phyloP scores from a whole-genome alignment of 495 filamentous ascomycete genomes.

The Thozetella sp. region DNA sequence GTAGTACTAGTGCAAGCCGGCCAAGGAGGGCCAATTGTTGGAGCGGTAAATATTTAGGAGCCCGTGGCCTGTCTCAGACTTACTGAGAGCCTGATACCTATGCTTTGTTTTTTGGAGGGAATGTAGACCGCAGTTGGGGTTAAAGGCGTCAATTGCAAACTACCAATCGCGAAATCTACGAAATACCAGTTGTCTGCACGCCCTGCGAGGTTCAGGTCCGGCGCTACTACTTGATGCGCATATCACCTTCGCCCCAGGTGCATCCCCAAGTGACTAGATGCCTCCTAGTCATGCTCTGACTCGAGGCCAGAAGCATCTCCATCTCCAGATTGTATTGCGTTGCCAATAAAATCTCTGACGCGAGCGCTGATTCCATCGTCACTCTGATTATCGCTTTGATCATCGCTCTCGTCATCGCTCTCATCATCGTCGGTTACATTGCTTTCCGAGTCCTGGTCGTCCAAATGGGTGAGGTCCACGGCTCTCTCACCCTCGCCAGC shows the following conservation, averaged over 20 bases:
- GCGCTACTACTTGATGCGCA: too few relatives aligned
- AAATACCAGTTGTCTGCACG: too few relatives aligned
- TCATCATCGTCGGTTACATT: background rate
- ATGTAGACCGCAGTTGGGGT: too few relatives aligned
- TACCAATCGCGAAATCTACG: too few relatives aligned
- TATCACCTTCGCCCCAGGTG: too few relatives aligned
- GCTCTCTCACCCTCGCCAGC: background rate
- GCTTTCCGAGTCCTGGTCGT: background rate
- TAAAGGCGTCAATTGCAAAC: too few relatives aligned
- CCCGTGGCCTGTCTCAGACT: background rate
- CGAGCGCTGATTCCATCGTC: background rate
- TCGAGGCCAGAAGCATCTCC: too few relatives aligned
- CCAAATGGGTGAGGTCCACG: background rate
- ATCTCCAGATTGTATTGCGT: background rate
- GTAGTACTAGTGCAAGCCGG: constrained; percentile 13
- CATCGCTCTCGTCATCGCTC: background rate
- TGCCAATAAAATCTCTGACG: background rate
- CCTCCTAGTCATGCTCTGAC: too few relatives aligned
- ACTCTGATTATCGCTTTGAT: background rate
- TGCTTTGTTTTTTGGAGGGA: too few relatives aligned
- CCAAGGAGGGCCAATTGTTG: constrained; percentile 15
- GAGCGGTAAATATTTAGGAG: constrained; percentile 9
- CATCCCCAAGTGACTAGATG: too few relatives aligned
- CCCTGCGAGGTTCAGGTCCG: too few relatives aligned
- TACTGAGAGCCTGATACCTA: too few relatives aligned